A percentile compares a stretch with the other conserved stretches of the same genome.
These are phyloP conservation scores for Termitomyces sp. DNA, from an alignment of 768 basidiomycete genomes.

Conservation along the genomic window DNA sequence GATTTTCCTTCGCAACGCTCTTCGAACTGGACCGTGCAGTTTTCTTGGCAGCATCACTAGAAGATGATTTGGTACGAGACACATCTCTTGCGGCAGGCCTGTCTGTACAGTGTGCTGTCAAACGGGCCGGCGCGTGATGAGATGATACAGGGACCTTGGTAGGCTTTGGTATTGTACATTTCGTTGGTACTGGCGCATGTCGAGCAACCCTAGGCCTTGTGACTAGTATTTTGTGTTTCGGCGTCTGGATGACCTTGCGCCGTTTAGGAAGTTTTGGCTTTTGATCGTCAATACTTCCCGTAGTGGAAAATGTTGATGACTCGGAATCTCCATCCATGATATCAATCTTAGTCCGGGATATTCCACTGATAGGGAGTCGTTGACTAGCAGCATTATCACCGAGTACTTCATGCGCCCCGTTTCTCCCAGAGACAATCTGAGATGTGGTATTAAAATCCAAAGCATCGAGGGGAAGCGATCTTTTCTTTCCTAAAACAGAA, in stretches of 20 bases:
- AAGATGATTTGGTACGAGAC: constrained; percentile 3
- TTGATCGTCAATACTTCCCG: constrained; percentile 13
- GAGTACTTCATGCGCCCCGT: not conserved
- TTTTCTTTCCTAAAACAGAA: constrained; percentile 37
- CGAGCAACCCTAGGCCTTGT: constrained; percentile 14
- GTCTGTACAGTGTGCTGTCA: not conserved
- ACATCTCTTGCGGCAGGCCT: not conserved
- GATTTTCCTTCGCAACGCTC: not conserved
- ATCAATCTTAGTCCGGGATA: not conserved
- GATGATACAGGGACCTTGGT: constrained; percentile 6
- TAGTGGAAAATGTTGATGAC: constrained; percentile 13
- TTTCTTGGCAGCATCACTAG: not conserved
- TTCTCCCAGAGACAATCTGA: constrained; percentile 6
- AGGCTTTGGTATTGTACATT: constrained; percentile 7
- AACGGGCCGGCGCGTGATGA: constrained; percentile 1
- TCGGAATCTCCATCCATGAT: constrained; percentile 4
- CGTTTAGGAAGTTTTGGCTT: constrained; percentile 24
- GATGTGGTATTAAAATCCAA: constrained; percentile 14
- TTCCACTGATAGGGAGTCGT: not conserved
- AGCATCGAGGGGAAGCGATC: constrained; percentile 24
- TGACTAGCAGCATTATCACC: not conserved
- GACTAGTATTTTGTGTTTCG: constrained; percentile 4
- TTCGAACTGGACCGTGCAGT: not conserved
- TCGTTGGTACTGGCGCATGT: constrained; percentile 1
- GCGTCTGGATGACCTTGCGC: constrained; percentile 22